Conservation (phyloP, 2,329 filamentous ascomycete species). For the Nannizziopsis arthrosporioides region DNA sequence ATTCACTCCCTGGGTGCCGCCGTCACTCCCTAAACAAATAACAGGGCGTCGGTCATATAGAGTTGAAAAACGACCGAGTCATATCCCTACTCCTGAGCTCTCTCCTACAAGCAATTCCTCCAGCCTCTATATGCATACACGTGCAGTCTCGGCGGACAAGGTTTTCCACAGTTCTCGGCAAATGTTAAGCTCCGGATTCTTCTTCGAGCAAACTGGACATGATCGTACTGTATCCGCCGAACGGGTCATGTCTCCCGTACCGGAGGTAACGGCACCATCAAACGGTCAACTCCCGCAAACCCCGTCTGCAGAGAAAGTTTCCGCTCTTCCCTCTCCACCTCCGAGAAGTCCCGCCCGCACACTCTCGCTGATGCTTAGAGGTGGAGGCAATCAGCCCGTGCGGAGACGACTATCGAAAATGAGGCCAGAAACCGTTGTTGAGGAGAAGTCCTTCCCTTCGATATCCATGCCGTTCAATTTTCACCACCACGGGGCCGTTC, state of each 20-base stretch:
- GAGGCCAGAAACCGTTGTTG: not conserved
- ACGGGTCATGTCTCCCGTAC: conserved; percentile 5
- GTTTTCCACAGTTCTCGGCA: not conserved
- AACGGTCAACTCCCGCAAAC: not conserved
- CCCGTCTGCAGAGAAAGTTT: conserved; percentile 2
- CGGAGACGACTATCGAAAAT: conserved; percentile 7
- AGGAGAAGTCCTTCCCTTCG: not conserved
- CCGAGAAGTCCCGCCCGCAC: conserved; percentile 7
- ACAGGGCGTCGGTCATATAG: not conserved
- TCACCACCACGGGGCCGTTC: conserved; percentile 6
- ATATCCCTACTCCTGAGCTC: conserved; percentile 1
- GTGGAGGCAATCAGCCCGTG: not conserved
- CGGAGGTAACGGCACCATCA: not conserved
- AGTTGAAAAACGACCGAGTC: not conserved
- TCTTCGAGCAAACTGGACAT: not conserved
- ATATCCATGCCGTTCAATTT: conserved; percentile 8
- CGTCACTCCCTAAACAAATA: not conserved
- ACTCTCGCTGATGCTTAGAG: conserved; percentile 6
- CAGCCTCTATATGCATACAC: conserved; percentile 1
- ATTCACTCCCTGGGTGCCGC: not conserved
- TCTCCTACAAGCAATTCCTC: not conserved
- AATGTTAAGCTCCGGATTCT: not conserved
- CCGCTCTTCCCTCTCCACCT: not conserved
- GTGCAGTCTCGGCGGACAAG: conserved; percentile 5
- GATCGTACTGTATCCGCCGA: conserved; percentile 4